These are phyloP conservation scores for Backusella macrospora DNA, from an alignment of 192 early-diverging fungal genomes.

Conservation along the genomic window DNA sequence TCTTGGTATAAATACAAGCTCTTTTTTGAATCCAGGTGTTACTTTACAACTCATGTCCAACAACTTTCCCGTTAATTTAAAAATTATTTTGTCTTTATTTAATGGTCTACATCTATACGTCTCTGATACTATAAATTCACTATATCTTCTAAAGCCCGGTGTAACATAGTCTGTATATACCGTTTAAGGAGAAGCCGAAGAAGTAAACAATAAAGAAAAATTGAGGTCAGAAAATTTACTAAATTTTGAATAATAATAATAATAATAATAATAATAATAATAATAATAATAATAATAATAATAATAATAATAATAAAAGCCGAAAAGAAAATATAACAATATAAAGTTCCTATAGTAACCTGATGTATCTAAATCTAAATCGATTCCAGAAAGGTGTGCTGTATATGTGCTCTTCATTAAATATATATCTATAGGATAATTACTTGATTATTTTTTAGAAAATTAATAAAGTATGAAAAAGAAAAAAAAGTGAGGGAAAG, in stretches of 20 bases:
- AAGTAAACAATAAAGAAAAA: background rate
- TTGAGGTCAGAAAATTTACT: background rate
- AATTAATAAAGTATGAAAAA: background rate
- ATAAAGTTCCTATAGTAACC: background rate
- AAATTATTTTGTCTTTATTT: slow-evolving; percentile 7
- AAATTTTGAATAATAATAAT: background rate
- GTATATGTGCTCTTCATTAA: background rate
- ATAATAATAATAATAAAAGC: background rate
- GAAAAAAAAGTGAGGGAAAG: background rate
- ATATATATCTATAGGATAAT: background rate
- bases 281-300: background rate
- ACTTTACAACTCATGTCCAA: slow-evolving; percentile 63
- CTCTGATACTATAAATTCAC: background rate
- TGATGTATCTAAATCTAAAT: background rate
- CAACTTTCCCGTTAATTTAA: background rate
- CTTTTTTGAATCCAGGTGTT: slow-evolving; percentile 80
- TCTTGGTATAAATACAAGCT: slow-evolving; percentile 78
- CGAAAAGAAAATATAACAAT: background rate
- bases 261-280: too few species aligned
- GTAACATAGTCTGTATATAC: slow-evolving; percentile 11
- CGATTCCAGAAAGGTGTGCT: background rate
- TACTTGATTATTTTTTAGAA: too few species aligned
- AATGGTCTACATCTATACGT: background rate
- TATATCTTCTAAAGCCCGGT: slow-evolving; percentile 13
- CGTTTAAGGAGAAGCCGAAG: slow-evolving; percentile 2